These are phyloP conservation scores for Paramecium biaurelia DNA, from an alignment of 73 alveolate genomes.

Conservation along the genomic window DNA sequence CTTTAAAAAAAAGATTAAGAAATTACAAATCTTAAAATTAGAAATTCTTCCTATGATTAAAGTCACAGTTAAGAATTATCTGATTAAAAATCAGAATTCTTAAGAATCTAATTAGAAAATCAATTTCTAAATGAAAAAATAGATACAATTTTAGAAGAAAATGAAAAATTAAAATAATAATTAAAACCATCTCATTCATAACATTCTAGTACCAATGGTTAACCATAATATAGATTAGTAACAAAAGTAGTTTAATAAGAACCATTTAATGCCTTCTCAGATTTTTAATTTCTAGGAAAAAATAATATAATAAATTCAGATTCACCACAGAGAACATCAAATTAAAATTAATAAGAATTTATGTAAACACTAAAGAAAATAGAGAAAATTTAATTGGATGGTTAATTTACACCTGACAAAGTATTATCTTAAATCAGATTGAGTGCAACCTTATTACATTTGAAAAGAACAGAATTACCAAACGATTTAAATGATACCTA, in stretches of 20 bases:
- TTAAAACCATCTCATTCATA: neutral
- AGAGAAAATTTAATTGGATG: neutral
- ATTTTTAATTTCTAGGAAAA: neutral
- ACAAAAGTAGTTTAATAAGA: neutral
- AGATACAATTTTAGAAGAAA: neutral
- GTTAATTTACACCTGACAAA: neutral
- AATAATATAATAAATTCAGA: neutral
- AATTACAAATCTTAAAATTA: neutral
- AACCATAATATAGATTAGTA: neutral
- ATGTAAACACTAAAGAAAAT: neutral
- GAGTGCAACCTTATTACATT: neutral
- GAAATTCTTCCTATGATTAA: neutral
- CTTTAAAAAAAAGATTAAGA: neutral
- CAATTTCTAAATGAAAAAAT: constrained; percentile 6
- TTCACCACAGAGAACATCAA: neutral
- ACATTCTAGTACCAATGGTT: neutral
- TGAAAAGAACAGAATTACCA: neutral
- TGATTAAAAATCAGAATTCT: neutral
- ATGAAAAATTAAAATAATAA: neutral
- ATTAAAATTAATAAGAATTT: neutral
- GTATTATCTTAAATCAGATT: neutral
- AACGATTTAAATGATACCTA: neutral
- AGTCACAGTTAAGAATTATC: neutral
- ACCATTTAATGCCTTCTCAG: neutral
- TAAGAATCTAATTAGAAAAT: neutral